Conservation (phyloP, 2,329 filamentous ascomycete genomes). For the Pyricularia sp. region DNA sequence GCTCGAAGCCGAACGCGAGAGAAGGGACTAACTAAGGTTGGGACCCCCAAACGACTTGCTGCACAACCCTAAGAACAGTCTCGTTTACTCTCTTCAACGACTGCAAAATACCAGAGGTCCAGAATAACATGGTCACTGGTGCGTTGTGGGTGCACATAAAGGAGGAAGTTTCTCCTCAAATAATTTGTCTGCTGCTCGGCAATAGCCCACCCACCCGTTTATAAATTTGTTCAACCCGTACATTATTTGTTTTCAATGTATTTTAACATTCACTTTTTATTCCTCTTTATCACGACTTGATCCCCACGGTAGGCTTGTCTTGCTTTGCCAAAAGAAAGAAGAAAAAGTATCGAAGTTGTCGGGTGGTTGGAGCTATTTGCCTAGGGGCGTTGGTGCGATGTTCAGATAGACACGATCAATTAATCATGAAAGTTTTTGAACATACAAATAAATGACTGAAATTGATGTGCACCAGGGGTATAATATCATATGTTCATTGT, state of each 20-base stretch:
- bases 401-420: too few relatives aligned
- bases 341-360: background rate
- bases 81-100: background rate
- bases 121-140: background rate
- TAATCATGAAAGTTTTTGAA: too few relatives aligned
- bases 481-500: too few relatives aligned
- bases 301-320: background rate
- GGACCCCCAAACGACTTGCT: background rate
- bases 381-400: too few relatives aligned
- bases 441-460: too few relatives aligned
- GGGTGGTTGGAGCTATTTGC: background rate
- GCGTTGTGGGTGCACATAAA: background rate
- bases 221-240: background rate
- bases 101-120: background rate
- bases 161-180: background rate
- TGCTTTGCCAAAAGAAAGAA: background rate
- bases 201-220: background rate
- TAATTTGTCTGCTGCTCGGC: background rate
- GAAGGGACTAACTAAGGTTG: background rate
- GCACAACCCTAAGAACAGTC: background rate
- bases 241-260: background rate
- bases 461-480: too few relatives aligned
- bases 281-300: background rate
- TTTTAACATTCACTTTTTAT: background rate
- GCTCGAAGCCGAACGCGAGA: constrained; percentile 46